Evolutionary conservation across 2,329 filamentous ascomycete genomes (phyloP), one percentile per base, ranked within the genome.

Genomic region (Nannizziopsis barbatae): DNA sequence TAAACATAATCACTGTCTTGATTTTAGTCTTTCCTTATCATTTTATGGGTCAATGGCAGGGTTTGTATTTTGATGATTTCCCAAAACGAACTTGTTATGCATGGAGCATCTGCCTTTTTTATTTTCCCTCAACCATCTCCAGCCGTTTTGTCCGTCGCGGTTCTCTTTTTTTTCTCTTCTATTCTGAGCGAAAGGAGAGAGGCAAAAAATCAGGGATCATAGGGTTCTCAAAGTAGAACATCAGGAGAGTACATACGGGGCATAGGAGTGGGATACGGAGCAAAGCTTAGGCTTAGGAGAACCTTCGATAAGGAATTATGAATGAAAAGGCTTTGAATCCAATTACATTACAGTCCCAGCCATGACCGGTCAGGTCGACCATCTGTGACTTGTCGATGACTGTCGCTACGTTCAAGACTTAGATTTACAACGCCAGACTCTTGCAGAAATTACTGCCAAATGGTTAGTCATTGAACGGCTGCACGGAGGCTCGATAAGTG

Each of bases 11-110:
- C 45, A 39, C 42, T 50, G 44, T 50, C 44, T 42, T 49, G 44
- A 27, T 31, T 52, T 50, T 45, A 47, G 46, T 52, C 46, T 50
- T 48, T 48, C 51, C 40, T 52, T 48, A 46, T 48, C 43, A 42
- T 41, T 45, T 50, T 42, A 45, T 41, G 47, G 51, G 47, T 52
- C 47, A 52, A 42, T 46, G 47, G 51, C 46, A 45, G 48, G 42
- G 44, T 31, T 42, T 50, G 39, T 32, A 42, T 50, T 49, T 52
- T 52, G 39, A 52, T 50, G 47, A 47, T 48, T 20, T 42, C 39
- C 50, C 27, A 50, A 50, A 50, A 50, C 42, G 45, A 50, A 50
- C 42, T 36, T 41, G 14, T 47, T 42, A 41, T 47, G 45, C 45
- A 42, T 42, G 37, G 30, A 47, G 45, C 45, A 47, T 47, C 20